Evolutionary conservation across 2,329 filamentous ascomycete genomes (phyloP).

Genomic region (Alternaria ventricosa): DNA sequence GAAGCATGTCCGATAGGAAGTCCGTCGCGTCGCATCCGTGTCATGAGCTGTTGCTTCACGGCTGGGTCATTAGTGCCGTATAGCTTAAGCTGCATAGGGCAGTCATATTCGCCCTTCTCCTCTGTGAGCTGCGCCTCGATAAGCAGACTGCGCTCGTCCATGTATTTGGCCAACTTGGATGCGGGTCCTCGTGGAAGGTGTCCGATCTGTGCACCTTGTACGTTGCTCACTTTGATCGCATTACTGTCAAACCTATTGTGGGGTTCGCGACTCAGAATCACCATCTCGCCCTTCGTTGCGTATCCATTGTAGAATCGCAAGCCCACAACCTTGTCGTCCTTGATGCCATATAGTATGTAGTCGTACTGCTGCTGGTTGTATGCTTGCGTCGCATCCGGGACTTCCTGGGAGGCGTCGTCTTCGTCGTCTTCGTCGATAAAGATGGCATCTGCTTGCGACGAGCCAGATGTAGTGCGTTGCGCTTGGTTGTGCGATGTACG

Average conservation of each 20-base stretch:
- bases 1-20: slow-evolving; percentile 57
- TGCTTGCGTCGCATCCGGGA: slow-evolving; percentile 32
- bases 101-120: slow-evolving; percentile 71
- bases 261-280: slow-evolving; percentile 64
- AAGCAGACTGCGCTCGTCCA: slow-evolving; percentile 61
- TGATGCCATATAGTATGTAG: slow-evolving; percentile 41
- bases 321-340: slow-evolving; percentile 66
- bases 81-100: slow-evolving; percentile 71
- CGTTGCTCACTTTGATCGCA: slow-evolving; percentile 80
- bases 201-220: slow-evolving; percentile 76
- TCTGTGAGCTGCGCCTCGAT: slow-evolving; percentile 75
- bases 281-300: slow-evolving; percentile 45
- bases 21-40: slow-evolving; percentile 67
- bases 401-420: slow-evolving; percentile 40
- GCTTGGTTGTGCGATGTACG: slow-evolving; percentile 23
- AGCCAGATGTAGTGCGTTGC: slow-evolving; percentile 21
- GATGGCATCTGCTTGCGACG: slow-evolving; percentile 35
- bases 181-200: slow-evolving; percentile 74
- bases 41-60: slow-evolving; percentile 63
- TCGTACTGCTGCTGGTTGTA: slow-evolving; percentile 31
- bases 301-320: slow-evolving; percentile 51
- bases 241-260: slow-evolving; percentile 65
- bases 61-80: slow-evolving; percentile 69
- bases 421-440: slow-evolving; percentile 37
- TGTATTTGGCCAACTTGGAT: slow-evolving; percentile 74